Base-by-base conservation (phyloP, 2,329 filamentous ascomycete species). In the Cladophialophora psammophila region DNA sequence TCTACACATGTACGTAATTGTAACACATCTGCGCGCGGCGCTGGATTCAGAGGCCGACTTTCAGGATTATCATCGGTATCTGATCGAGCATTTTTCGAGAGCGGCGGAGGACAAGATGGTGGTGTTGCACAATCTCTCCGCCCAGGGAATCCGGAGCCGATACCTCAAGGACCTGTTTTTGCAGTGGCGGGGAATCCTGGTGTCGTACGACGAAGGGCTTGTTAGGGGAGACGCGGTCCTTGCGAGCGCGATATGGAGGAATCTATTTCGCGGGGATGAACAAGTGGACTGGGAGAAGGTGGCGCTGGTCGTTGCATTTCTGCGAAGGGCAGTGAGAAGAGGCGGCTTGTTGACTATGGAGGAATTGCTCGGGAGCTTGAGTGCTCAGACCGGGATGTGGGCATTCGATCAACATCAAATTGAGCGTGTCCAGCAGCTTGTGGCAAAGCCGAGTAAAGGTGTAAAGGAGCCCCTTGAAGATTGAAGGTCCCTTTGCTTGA, bases 1-100 rank as follows among this genome's bases (percentile, higher is more conserved):
- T 85, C 86, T 99, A 66, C 94, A 99, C 83, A 91, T 99, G 86
- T 98, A 97, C 83, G 86, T 97, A 66, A 80, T 98, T 67, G 91
- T 92, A 63, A 91, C 92, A 55, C 91, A 94, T 64, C 83, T 97
- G 73, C 91, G 95, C 71, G 90, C 89, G 78, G 89, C 89, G 78
- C 87, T 97, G 73, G 89, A 78, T 15, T 76, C 92, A 26, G 82
- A 84, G 62, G 86, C 90, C 26, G 84, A 87, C 72, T 89, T 91
- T 72, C 85, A 87, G 68, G 86, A 88, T 65, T 97, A 93, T 89
- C 92, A 96, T 78, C 91, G 93, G 75, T 92, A 97, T 81, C 85
- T 99, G 70, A 88, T 95, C 55, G 94, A 99, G 81, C 93, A 98
- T 79, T 97, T 96, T 84, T 98, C 80, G 45, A 78, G 81, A 64